Base-by-base conservation (phyloP, 2,329 filamentous ascomycete genomes). In the Chrysoporthe cubensis region DNA sequence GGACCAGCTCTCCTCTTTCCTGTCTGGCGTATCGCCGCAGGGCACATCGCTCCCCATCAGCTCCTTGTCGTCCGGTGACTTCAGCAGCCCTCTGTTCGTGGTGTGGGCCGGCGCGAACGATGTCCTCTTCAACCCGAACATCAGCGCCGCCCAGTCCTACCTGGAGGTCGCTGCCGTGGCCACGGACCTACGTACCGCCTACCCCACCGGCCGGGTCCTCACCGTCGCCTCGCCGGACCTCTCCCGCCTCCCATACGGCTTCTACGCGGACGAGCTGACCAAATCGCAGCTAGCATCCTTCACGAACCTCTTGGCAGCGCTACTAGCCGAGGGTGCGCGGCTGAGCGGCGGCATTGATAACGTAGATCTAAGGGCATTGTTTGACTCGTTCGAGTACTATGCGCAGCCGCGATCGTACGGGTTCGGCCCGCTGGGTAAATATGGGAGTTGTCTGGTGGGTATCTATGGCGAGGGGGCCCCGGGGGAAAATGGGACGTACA, bases 371-470 rank as follows among this genome's bases (percentile, higher is more conserved):
- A 54, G 61, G 37, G 32, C 32, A 8, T 48, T 63, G 11, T 63
- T 63, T 32, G 61, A 32, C 44, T 14, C 50, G 9, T 56, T 63
- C 21, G 61, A 63, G 61, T 63, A 63, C 34, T 63, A 40, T 43
- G 61, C 18, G 16, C 46, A 54, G 61, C 61, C 61, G 61, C 26
- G 18, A 26, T 9, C 14, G 18, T 63, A 63, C 21, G 61, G 61
- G 1, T 37, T 63, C 2, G 37, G 34, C n/a, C 46, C 61, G 11
- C 34, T 63, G 48, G 61, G 61, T 43, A 63, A 63, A 48, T 63
- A 63, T 44, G 61, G 61, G 11, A 63, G 48, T 34, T 63, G 61
- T 63, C 46, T 63, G 46, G 61, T 63, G 34, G 61, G 61, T 7
- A 40, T 32, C 18, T 63, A 63, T 63, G 46, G 61, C 37, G 61